These are phyloP conservation scores for Colletotrichum spaethianum DNA, from an alignment of 2,329 filamentous ascomycete species.

Conservation along the genomic window DNA sequence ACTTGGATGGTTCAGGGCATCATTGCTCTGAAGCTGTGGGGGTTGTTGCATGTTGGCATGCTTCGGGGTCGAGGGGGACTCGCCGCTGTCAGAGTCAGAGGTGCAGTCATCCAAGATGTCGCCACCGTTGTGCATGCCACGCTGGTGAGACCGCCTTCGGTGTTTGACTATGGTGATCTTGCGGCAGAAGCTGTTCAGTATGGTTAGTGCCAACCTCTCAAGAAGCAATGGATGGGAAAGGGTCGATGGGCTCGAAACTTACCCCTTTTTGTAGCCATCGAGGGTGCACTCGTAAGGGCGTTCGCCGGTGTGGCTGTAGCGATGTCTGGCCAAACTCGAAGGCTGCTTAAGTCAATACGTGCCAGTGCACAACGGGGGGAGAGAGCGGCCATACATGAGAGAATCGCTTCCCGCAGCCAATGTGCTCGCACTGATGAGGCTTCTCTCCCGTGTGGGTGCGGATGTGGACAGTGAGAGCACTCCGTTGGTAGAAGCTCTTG, in stretches of 20 bases:
- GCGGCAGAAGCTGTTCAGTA: conserved; percentile 72
- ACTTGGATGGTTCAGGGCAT: conserved; percentile 57
- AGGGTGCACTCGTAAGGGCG: conserved; percentile 76
- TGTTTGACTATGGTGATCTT: conserved; percentile 82
- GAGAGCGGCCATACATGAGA: conserved; percentile 71
- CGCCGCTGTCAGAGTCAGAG: conserved; percentile 70
- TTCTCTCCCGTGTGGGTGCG: conserved; percentile 81
- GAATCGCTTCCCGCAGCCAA: conserved; percentile 77
- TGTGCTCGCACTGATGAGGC: conserved; percentile 76
- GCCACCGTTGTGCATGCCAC: conserved; percentile 69
- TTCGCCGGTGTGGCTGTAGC: conserved; percentile 77
- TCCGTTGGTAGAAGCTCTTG: conserved; percentile 80
- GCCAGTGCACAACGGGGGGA: background rate
- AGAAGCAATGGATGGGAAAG: no score
- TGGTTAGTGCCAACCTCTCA: conserved; percentile 41
- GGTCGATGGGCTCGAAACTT: conserved; percentile 41
- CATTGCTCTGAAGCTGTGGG: conserved; percentile 50
- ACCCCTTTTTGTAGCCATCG: conserved; percentile 75
- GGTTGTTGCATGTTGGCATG: conserved; percentile 68
- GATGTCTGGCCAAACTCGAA: conserved; percentile 75
- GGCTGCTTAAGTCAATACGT: conserved; percentile 64
- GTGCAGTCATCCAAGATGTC: conserved; percentile 68
- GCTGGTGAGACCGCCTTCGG: conserved; percentile 73
- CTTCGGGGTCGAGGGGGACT: conserved; percentile 72
- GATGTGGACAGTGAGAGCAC: conserved; percentile 79